Evolutionary conservation across 108 stramenopile species (phyloP), one percentile per base, ranked within the genome.

Genomic region (Seminavis robusta): DNA sequence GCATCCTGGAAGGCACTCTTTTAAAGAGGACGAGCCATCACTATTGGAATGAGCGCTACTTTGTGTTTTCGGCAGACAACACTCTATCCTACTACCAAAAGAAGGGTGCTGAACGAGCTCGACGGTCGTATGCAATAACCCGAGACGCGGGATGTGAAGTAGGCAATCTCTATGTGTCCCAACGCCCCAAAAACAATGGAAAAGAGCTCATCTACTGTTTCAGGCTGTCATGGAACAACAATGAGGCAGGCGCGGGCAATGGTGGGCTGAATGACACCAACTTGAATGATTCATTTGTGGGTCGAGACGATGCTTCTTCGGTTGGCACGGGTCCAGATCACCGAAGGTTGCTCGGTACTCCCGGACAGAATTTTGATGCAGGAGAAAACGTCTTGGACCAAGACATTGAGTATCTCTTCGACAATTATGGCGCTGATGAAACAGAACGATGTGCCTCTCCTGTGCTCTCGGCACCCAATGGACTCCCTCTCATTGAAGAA

Each of bases 31-130:
- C n/a, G n/a, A n/a, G n/a, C n/a, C 27, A 13, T 4, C n/a, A 46
- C 26, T 57, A 33, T 31, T 69, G 67, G 74, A 68, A 70, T 34
- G 56, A 74, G 20, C 54, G 73, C 15, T 65, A 67, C 38, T 67
- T 74, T 58, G 33, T 59, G 33, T 61, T 67, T 32, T 21, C 28
- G 0, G 38, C 58, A 11, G 59, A 74, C 29, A 54, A 62, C 13
- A 49, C 28, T 1, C 36, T 74, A 56, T 36, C 52, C 0, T 74
- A 67, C 34, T 57, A 42, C 19, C 54, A 65, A 24, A 47, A 52
- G 16, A 63, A 37, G 16, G 40, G 42, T 26, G 55, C 57, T 38
- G 47, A 16, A 25, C 43, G n/a, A 33, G 61, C 66, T 1, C 38
- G 55, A 19, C 53, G 47, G 21, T 28, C 21, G 3, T 59, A 57